Evolutionary conservation across 345 rosid genomes (phyloP), one percentile per base, ranked within the genome.

Genomic region (Eucalyptus marginata): DNA sequence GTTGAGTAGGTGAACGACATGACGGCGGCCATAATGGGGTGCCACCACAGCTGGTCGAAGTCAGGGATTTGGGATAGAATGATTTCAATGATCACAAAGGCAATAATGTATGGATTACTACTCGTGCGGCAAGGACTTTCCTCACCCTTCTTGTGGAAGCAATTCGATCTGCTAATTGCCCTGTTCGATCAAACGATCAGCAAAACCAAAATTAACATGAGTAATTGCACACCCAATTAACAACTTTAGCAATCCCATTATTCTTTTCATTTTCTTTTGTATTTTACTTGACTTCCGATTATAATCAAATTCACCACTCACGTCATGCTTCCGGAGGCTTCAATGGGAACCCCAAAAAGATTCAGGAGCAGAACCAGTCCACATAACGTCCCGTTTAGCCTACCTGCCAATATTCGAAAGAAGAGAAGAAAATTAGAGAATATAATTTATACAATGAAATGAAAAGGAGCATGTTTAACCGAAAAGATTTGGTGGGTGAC

Each of bases 1-100:
- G 94, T 83, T 3, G 98, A 96, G 95, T 96, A 96, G 81, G 97
- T 94, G 92, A 96, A 96, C 27, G 99, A 96, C 99, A 96, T 97
- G 87, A 95, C 93, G 7, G 99, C 98, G 7, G 96, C 99, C 15
- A 96, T 93, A 83, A 93, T 93, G 56, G 98, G 93, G 88, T 96
- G 95, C 99, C 99, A 96, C 95, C 96, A 94, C 43, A 96, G 90
- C 92, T 95, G 98, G 88, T 95, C 96, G 87, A 96, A 96, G 62
- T 94, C 95, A 24, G 96, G 98, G 89, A 96, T 94, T 89, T 96
- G 99, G 27, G 97, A 96, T 88, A 94, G 87, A 27, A 96, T 4
- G 33, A 96, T 92, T 81, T 96, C 92, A 3, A 88, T 56, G 16
- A 96, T 24, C 14, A 96, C 99, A 36, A 96, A 96, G 4, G 89